Conservation (phyloP, 2,329 filamentous ascomycete species). For the Tricladium varicosporioides region DNA sequence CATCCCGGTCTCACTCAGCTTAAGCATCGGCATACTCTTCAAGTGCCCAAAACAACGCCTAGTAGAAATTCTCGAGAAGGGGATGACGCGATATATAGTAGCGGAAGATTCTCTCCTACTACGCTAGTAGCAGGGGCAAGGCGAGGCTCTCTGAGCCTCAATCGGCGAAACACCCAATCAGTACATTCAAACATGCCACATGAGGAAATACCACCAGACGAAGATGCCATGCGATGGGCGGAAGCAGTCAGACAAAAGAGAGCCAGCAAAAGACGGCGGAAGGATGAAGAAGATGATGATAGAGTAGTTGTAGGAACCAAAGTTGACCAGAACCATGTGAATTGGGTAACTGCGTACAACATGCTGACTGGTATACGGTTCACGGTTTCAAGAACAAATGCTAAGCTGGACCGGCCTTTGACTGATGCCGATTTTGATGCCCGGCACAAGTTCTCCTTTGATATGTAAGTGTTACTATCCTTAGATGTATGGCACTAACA, state of each 20-base stretch:
- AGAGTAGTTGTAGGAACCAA: slow-evolving; percentile 94
- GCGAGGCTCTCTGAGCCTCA: slow-evolving; percentile 80
- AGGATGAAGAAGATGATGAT: slow-evolving; percentile 88
- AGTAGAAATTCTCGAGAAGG: slow-evolving; percentile 71
- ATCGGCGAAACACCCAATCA: slow-evolving; percentile 77
- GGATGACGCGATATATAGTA: slow-evolving; percentile 65
- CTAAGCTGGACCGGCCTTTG: slow-evolving; percentile 88
- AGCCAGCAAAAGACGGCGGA: slow-evolving; percentile 78
- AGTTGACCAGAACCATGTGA: slow-evolving; percentile 94
- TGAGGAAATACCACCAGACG: slow-evolving; percentile 82
- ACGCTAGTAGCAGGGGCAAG: slow-evolving; percentile 55
- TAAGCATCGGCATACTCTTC: slow-evolving; percentile 82
- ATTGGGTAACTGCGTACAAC: slow-evolving; percentile 98
- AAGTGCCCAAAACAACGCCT: slow-evolving; percentile 72
- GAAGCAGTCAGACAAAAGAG: slow-evolving; percentile 91
- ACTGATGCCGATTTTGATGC: slow-evolving; percentile 90
- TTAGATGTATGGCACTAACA: slow-evolving; percentile 34
- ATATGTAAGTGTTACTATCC: slow-evolving; percentile 67
- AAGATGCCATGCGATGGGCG: slow-evolving; percentile 88
- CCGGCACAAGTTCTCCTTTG: slow-evolving; percentile 97
- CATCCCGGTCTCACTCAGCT: slow-evolving; percentile 57
- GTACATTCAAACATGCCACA: slow-evolving; percentile 80
- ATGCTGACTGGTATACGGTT: slow-evolving; percentile 99
- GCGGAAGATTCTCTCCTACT: slow-evolving; percentile 76
- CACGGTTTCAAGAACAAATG: slow-evolving; percentile 92